These are phyloP conservation scores for Oropetium thomaeum DNA, from an alignment of 176 grass and related monocot species.

Conservation along the genomic window DNA sequence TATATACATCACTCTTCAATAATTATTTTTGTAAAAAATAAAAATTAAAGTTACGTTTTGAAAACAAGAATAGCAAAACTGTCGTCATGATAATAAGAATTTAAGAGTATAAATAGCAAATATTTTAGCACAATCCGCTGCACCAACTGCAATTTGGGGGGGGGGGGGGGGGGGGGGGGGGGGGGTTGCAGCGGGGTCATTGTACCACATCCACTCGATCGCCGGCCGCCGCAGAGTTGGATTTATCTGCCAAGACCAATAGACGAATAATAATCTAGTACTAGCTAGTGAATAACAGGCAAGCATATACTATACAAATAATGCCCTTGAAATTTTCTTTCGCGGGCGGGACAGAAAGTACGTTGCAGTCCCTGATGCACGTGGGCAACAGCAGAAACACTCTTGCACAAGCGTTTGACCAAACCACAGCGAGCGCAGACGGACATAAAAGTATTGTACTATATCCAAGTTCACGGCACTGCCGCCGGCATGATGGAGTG, in stretches of 20 bases:
- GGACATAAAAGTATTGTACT: neutral
- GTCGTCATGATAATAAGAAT: too few species aligned
- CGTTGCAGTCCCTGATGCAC: neutral
- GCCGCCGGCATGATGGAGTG: too few species aligned
- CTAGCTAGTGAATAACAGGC: too few species aligned
- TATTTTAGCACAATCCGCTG: neutral
- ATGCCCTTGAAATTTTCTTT: neutral
- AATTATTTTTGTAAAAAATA: too few species aligned
- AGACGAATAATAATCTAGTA: too few species aligned
- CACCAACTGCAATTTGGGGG: neutral
- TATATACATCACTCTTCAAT: too few species aligned
- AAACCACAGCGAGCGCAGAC: neutral
- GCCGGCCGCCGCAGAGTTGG: neutral
- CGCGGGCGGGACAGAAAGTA: neutral
- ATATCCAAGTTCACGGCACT: neutral
- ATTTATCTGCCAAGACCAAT: neutral
- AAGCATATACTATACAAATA: neutral
- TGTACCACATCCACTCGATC: neutral
- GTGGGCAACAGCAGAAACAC: slow-evolving; percentile 15
- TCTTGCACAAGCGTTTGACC: neutral
- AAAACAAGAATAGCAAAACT: too few species aligned
- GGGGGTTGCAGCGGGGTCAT: neutral
- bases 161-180: too few species aligned
- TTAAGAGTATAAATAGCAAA: too few species aligned
- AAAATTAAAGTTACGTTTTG: too few species aligned